These are phyloP conservation scores for Gymnopilus junonius DNA, from an alignment of 768 basidiomycete genomes.

Conservation along the genomic window DNA sequence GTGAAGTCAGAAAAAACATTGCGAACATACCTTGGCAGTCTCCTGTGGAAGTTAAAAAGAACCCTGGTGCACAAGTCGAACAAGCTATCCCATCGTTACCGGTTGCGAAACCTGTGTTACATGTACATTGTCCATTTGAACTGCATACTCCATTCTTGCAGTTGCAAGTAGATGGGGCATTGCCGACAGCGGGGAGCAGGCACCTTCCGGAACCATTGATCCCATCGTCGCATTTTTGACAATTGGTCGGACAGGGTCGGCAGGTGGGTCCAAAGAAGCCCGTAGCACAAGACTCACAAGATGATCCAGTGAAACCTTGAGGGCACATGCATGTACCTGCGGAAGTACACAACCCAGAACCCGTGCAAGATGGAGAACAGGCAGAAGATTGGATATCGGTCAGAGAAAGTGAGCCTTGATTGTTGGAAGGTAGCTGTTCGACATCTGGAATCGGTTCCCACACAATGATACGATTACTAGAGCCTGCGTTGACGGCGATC, in stretches of 20 bases:
- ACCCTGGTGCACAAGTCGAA: slow-evolving; percentile 72
- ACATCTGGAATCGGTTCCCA: slow-evolving; percentile 84
- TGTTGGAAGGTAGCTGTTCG: slow-evolving; percentile 60
- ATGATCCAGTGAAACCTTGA: slow-evolving; percentile 70
- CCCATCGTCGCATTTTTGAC: slow-evolving; percentile 75
- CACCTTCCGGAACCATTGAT: slow-evolving; percentile 76
- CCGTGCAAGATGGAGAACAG: slow-evolving; percentile 74
- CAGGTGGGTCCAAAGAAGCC: slow-evolving; percentile 77
- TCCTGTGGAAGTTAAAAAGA: slow-evolving; percentile 72
- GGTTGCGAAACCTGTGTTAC: slow-evolving; percentile 76
- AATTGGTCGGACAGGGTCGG: slow-evolving; percentile 66
- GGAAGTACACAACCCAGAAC: slow-evolving; percentile 60
- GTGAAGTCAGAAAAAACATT: slow-evolving; percentile 50
- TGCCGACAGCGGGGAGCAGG: slow-evolving; percentile 51
- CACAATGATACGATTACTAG: slow-evolving; percentile 66
- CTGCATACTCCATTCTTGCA: slow-evolving; percentile 81
- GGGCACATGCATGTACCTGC: slow-evolving; percentile 73
- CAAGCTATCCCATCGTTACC: slow-evolving; percentile 76
- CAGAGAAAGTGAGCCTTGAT: slow-evolving; percentile 56
- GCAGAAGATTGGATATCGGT: slow-evolving; percentile 73
- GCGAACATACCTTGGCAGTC: slow-evolving; percentile 75
- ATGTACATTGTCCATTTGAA: slow-evolving; percentile 68
- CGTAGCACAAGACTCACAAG: slow-evolving; percentile 73
- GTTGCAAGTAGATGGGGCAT: slow-evolving; percentile 69
- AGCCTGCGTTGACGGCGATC: slow-evolving; percentile 62